These are phyloP conservation scores for Ormosia semicastrata DNA, from an alignment of 306 rosid genomes.

Conservation along the genomic window DNA sequence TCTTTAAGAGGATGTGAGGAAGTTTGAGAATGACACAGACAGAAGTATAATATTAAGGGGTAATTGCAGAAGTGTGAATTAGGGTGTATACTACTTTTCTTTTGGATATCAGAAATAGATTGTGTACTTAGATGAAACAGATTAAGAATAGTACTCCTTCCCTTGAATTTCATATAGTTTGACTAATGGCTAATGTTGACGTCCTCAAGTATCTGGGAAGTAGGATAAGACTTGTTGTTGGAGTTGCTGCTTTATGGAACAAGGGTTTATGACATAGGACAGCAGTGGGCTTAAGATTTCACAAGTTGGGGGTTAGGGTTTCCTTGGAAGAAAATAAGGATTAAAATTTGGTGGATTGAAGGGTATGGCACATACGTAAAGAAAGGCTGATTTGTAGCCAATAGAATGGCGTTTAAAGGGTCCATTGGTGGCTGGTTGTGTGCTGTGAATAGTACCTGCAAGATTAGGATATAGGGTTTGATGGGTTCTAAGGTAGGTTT, in stretches of 20 bases:
- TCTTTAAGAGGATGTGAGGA: background rate
- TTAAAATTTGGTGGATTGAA: background rate
- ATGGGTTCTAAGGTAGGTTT: background rate
- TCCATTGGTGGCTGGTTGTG: background rate
- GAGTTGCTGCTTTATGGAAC: background rate
- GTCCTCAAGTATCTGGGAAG: background rate
- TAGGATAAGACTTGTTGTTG: background rate
- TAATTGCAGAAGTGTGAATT: background rate
- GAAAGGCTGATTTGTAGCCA: background rate
- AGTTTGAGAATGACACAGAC: background rate
- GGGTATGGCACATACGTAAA: background rate
- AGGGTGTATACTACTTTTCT: background rate
- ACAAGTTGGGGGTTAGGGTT: too few relatives aligned
- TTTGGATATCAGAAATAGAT: background rate
- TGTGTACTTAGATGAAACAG: background rate
- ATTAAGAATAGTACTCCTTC: background rate
- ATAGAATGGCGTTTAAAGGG: background rate
- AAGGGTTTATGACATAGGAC: background rate
- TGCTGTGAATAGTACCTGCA: background rate
- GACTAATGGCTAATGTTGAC: background rate
- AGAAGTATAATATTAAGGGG: background rate
- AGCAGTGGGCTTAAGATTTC: background rate
- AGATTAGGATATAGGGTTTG: background rate
- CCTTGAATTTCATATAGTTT: background rate
- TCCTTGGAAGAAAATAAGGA: too few relatives aligned